A percentile compares a stretch with the other conserved stretches of the same genome.
Evolutionary conservation across 768 basidiomycete species (phyloP).

Genomic region (Grammothele lineata): DNA sequence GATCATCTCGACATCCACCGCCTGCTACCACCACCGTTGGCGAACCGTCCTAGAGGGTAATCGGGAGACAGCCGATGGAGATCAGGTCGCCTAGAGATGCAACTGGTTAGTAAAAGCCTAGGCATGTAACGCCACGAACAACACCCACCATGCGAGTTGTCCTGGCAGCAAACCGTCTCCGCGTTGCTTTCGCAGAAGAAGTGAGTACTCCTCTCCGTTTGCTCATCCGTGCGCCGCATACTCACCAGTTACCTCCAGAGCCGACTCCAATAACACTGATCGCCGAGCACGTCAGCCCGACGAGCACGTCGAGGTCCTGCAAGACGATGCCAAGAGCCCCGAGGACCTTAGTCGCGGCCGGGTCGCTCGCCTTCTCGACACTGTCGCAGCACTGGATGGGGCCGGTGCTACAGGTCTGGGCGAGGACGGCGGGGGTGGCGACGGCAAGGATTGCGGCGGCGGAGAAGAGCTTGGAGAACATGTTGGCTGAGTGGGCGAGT

Average conservation of each 20-base stretch:
- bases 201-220: too few relatives aligned
- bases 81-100: slow-evolving; percentile 1
- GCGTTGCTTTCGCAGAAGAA: background rate
- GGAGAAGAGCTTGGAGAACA: background rate
- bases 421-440: background rate
- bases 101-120: background rate
- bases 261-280: background rate
- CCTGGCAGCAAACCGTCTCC: slow-evolving; percentile 5
- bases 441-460: slow-evolving; percentile 2
- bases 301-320: background rate
- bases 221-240: too few relatives aligned
- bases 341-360: background rate
- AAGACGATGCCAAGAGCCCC: background rate
- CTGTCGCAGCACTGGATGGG: background rate
- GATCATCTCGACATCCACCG: too few relatives aligned
- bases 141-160: slow-evolving; percentile 1
- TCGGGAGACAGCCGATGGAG: slow-evolving; percentile 5
- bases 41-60: too few relatives aligned
- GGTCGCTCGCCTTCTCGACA: background rate
- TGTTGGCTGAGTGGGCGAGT: background rate
- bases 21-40: too few relatives aligned
- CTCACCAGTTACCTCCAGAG: background rate
- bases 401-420: background rate
- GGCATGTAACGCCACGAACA: background rate
- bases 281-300: background rate